Evolutionary conservation across 768 basidiomycete species (phyloP).

Genomic region (Pisolithus tinctorius): DNA sequence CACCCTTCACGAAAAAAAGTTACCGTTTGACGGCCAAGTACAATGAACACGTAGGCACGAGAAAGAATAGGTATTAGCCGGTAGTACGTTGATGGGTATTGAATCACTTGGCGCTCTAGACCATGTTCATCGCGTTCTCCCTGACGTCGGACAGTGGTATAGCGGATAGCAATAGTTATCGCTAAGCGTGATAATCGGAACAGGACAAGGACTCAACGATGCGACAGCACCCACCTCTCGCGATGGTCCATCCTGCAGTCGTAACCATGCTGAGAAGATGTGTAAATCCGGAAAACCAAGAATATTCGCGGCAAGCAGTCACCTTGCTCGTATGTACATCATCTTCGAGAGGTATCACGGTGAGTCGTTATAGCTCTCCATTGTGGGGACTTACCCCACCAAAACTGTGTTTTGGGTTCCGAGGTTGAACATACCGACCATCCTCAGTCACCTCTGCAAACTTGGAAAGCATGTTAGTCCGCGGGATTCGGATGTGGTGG

Average conservation of each 20-base stretch:
- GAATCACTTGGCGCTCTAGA: slow-evolving; percentile 61
- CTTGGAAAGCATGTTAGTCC: slow-evolving; percentile 66
- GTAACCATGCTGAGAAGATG: slow-evolving; percentile 50
- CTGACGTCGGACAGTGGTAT: slow-evolving; percentile 67
- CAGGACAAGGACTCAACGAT: background rate
- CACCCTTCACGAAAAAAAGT: slow-evolving; percentile 8
- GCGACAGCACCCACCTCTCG: slow-evolving; percentile 41
- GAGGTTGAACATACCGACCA: slow-evolving; percentile 57
- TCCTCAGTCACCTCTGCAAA: slow-evolving; percentile 65
- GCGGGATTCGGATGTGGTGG: slow-evolving; percentile 57
- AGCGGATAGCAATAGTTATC: slow-evolving; percentile 51
- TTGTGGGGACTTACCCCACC: slow-evolving; percentile 49
- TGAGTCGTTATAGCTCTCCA: background rate
- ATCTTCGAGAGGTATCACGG: slow-evolving; percentile 37
- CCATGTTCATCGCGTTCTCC: slow-evolving; percentile 45
- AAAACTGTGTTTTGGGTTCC: slow-evolving; percentile 69
- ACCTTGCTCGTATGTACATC: slow-evolving; percentile 68
- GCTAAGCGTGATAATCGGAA: background rate
- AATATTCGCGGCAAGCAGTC: background rate
- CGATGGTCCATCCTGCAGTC: slow-evolving; percentile 54
- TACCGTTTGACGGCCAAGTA: slow-evolving; percentile 55
- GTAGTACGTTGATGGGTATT: slow-evolving; percentile 67
- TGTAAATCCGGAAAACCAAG: background rate
- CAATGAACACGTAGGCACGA: slow-evolving; percentile 62
- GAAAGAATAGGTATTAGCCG: slow-evolving; percentile 67